phyloP scores from a whole-genome alignment of 495 filamentous ascomycete species.

The Xylaria longipes region DNA sequence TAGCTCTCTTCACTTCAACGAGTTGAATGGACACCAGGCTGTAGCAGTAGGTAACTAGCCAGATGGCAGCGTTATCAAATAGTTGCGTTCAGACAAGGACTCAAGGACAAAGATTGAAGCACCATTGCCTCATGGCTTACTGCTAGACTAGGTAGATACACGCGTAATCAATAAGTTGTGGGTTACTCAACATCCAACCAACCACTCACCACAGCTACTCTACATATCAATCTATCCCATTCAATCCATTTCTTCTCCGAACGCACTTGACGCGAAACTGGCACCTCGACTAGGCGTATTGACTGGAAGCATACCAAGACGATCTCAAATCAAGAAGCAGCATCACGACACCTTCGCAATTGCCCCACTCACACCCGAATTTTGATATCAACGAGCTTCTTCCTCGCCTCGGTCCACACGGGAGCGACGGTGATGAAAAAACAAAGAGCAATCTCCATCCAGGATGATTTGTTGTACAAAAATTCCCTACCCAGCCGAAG shows the following conservation, averaged over 20 bases:
- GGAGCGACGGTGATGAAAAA: slow-evolving; percentile 39
- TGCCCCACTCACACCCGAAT: too few relatives aligned
- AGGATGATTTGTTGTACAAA: slow-evolving; percentile 41
- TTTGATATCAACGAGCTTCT: slow-evolving; percentile 25
- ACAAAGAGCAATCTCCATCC: slow-evolving; percentile 21
- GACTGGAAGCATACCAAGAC: background rate
- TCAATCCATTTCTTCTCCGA: too few relatives aligned
- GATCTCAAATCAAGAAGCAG: background rate
- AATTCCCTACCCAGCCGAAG: slow-evolving; percentile 52
- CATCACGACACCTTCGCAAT: too few relatives aligned
- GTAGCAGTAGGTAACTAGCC: background rate
- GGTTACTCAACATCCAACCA: too few relatives aligned
- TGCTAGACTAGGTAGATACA: background rate
- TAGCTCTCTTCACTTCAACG: background rate
- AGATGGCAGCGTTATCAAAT: background rate
- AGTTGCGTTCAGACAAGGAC: background rate
- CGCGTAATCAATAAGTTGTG: too few relatives aligned
- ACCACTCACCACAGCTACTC: too few relatives aligned
- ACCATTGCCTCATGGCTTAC: background rate
- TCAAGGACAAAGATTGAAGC: background rate
- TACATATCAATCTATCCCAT: too few relatives aligned
- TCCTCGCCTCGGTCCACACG: slow-evolving; percentile 39
- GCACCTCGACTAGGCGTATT: too few relatives aligned
- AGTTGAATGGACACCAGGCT: background rate
- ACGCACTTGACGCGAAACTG: too few relatives aligned